Conservation (phyloP, 1,139 yeast species). For the Debaryomyces udenii region DNA sequence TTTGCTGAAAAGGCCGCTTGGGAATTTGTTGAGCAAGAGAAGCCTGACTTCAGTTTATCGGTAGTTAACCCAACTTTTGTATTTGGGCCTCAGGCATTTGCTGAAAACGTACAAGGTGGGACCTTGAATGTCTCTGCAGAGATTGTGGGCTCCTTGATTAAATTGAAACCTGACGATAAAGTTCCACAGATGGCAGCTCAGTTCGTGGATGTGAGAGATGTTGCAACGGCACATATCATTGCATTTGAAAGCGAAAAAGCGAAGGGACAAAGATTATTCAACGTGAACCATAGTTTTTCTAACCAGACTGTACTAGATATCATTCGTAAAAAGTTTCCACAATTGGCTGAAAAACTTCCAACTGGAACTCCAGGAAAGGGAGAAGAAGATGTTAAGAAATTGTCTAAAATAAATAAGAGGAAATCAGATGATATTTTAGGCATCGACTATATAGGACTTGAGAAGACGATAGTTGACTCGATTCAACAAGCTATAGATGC, state of each 20-base stretch:
- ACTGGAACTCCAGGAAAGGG: slow-evolving; percentile 41
- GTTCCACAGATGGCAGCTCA: slow-evolving; percentile 20
- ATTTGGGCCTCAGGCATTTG: slow-evolving; percentile 46
- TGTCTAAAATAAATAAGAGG: slow-evolving; percentile 32
- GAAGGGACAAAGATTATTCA: slow-evolving; percentile 31
- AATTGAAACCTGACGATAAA: slow-evolving; percentile 18
- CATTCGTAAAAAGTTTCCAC: slow-evolving; percentile 24
- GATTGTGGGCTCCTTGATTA: slow-evolving; percentile 27
- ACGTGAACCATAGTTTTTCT: slow-evolving; percentile 32
- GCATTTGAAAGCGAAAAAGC: slow-evolving; percentile 37
- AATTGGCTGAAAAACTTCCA: slow-evolving; percentile 30
- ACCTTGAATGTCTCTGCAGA: slow-evolving; percentile 40
- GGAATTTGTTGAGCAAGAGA: slow-evolving; percentile 31
- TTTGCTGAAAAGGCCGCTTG: slow-evolving; percentile 50
- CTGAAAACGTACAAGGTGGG: slow-evolving; percentile 24
- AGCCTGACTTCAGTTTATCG: slow-evolving; percentile 40
- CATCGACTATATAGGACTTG: slow-evolving; percentile 37
- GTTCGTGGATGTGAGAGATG: slow-evolving; percentile 55
- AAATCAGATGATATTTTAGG: slow-evolving; percentile 37
- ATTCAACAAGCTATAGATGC: slow-evolving; percentile 42
- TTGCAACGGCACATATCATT: slow-evolving; percentile 52
- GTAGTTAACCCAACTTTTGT: slow-evolving; percentile 52
- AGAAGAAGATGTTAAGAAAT: slow-evolving; percentile 11
- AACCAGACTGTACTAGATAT: slow-evolving; percentile 36
- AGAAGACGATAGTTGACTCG: slow-evolving; percentile 44